Evolutionary conservation across 495 filamentous ascomycete species (phyloP).

Genomic region (Hypoxylon crocopeplum): DNA sequence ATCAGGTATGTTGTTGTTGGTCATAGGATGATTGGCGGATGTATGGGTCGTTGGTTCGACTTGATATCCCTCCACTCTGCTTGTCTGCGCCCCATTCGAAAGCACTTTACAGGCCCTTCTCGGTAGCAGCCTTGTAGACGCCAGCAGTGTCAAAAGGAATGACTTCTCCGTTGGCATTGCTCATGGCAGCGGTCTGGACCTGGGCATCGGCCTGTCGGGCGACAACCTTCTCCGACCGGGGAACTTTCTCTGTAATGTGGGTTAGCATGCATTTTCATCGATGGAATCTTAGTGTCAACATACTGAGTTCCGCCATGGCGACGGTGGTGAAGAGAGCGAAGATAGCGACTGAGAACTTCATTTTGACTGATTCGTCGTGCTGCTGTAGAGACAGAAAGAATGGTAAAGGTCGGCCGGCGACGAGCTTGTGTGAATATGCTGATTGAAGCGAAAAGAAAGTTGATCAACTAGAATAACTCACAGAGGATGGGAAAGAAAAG

Average conservation of each 20-base stretch:
- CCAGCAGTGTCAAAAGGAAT: constrained; percentile 48
- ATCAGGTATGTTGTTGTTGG: background rate
- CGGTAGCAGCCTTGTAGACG: constrained; percentile 42
- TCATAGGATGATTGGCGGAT: constrained; percentile 18
- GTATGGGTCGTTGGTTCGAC: constrained; percentile 12
- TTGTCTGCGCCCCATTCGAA: background rate
- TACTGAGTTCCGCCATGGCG: constrained; percentile 51
- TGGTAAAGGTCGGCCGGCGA: constrained; percentile 57
- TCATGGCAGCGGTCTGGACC: constrained; percentile 49
- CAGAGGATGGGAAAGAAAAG: constrained; percentile 31
- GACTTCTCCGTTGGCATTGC: constrained; percentile 46
- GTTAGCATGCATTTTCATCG: constrained; percentile 4
- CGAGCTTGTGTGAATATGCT: constrained; percentile 43
- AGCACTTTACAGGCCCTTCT: constrained; percentile 37
- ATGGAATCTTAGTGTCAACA: background rate
- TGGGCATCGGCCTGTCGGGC: constrained; percentile 42
- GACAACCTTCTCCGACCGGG: constrained; percentile 26
- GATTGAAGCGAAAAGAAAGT: constrained; percentile 33
- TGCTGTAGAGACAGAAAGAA: constrained; percentile 20
- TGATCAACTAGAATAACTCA: constrained; percentile 30
- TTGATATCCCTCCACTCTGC: constrained; percentile 1
- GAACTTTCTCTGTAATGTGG: constrained; percentile 28
- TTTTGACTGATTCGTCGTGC: constrained; percentile 47
- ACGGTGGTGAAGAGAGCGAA: constrained; percentile 54
- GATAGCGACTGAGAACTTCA: constrained; percentile 58